Conservation (phyloP, 75 land plant genomes). For the Pinus taeda region DNA sequence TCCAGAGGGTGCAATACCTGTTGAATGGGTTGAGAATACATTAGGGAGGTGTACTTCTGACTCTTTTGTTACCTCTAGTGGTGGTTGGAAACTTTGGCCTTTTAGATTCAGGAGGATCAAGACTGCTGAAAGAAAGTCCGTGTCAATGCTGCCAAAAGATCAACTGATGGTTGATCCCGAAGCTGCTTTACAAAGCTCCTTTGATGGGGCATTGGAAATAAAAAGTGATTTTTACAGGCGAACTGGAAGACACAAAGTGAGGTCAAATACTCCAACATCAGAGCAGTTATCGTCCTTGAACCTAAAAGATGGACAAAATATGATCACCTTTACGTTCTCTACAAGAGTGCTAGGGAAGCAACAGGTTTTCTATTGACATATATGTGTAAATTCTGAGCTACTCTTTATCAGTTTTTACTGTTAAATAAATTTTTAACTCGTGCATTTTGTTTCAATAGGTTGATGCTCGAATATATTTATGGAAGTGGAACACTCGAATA, state of each 20-base stretch:
- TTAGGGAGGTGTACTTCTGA: constrained; percentile 18
- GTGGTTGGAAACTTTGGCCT: constrained; percentile 77
- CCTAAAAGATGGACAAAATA: constrained; percentile 80
- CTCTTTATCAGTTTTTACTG: background rate
- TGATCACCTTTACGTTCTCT: constrained; percentile 78
- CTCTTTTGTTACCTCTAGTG: constrained; percentile 19
- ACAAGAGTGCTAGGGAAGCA: constrained; percentile 87
- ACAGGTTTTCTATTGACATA: constrained; percentile 48
- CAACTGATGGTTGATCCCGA: background rate
- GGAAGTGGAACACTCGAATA: constrained; percentile 97
- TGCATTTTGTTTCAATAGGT: constrained; percentile 48
- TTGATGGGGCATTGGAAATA: background rate
- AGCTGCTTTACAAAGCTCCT: constrained; percentile 1
- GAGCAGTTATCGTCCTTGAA: constrained; percentile 83
- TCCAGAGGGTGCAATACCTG: constrained; percentile 42
- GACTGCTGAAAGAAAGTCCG: constrained; percentile 27
- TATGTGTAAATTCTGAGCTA: background rate
- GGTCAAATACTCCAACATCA: constrained; percentile 68
- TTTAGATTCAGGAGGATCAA: constrained; percentile 34
- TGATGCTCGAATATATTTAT: constrained; percentile 93
- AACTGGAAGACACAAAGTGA: constrained; percentile 27
- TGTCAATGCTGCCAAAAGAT: constrained; percentile 9
- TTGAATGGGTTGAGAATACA: constrained; percentile 30
- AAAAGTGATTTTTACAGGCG: constrained; percentile 14
- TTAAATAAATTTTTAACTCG: background rate